Percentiles rank a stretch among this genome's conserved stretches.
These are phyloP conservation scores for Stemphylium beticola DNA, from an alignment of 2,329 filamentous ascomycete species.

Conservation along the genomic window DNA sequence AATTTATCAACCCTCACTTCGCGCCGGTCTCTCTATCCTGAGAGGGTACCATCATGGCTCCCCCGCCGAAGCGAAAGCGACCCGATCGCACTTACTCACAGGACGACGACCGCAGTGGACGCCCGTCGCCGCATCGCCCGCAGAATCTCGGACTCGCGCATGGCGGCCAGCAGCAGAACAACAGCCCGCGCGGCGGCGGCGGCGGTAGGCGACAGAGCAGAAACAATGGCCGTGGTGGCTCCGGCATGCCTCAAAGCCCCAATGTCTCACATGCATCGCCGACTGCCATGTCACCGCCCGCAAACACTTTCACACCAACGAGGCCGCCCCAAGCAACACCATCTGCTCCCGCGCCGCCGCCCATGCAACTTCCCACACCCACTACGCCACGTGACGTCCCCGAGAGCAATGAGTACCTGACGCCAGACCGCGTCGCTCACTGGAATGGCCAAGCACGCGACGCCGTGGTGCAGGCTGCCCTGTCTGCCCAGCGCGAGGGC, in stretches of 20 bases:
- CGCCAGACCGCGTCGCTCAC: conserved; percentile 67
- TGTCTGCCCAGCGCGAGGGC: conserved; percentile 69
- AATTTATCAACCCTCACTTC: conserved; percentile 26
- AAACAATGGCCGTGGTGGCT: conserved; percentile 35
- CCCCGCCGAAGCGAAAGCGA: conserved; percentile 63
- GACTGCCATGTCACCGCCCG: conserved; percentile 40
- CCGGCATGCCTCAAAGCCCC: conserved; percentile 41
- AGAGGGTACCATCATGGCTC: conserved; percentile 54
- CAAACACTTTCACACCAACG: conserved; percentile 23
- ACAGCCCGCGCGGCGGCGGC: conserved; percentile 38
- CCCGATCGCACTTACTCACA: conserved; percentile 54
- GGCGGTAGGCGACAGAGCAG: conserved; percentile 39
- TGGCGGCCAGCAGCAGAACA: conserved; percentile 48
- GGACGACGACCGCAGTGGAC: conserved; percentile 49
- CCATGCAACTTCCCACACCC: conserved; percentile 45
- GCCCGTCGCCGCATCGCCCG: conserved; percentile 60
- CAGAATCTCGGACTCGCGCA: conserved; percentile 60
- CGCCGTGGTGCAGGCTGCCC: conserved; percentile 69
- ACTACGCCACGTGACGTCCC: conserved; percentile 25
- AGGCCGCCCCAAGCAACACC: conserved; percentile 28
- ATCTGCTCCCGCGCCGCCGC: conserved; percentile 20
- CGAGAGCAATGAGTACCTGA: conserved; percentile 79
- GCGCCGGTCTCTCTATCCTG: conserved; percentile 35
- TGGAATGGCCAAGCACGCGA: conserved; percentile 74
- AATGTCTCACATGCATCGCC: conserved; percentile 37